These are phyloP conservation scores for Lichtheimia hyalospora DNA, from an alignment of 371 early-diverging fungal species.

Conservation along the genomic window DNA sequence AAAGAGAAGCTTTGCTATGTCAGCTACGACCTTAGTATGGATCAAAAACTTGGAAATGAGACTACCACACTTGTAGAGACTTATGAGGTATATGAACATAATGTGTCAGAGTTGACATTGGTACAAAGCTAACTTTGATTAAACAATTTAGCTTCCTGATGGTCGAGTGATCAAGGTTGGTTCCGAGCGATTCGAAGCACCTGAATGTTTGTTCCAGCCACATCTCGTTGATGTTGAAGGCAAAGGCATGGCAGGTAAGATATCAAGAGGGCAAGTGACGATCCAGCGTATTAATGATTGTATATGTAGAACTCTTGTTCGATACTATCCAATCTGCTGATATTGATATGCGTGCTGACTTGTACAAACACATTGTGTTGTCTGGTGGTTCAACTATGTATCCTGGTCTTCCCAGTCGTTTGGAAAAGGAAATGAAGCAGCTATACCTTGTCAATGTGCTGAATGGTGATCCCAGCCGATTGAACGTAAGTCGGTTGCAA, in stretches of 20 bases:
- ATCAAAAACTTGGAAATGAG: conserved; percentile 93
- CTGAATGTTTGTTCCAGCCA: conserved; percentile 98
- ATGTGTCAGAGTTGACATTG: background rate
- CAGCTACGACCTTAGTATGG: conserved; percentile 92
- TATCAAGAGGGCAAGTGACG: background rate
- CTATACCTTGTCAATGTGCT: conserved; percentile 88
- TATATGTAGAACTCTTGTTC: conserved; percentile 80
- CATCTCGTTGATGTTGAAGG: conserved; percentile 93
- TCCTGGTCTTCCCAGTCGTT: conserved; percentile 92
- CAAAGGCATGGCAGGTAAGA: conserved; percentile 87
- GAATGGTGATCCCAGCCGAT: conserved; percentile 79
- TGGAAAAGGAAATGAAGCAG: conserved; percentile 98
- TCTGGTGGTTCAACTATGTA: conserved; percentile 99
- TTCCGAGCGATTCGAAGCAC: conserved; percentile 96
- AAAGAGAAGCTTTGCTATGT: conserved; percentile 98
- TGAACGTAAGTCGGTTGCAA: conserved; percentile 61
- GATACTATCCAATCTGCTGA: conserved; percentile 90
- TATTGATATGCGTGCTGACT: conserved; percentile 89
- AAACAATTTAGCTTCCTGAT: conserved; percentile 78
- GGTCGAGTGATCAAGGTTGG: conserved; percentile 98
- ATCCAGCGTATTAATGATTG: background rate
- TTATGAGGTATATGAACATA: conserved; percentile 73
- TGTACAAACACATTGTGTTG: conserved; percentile 95
- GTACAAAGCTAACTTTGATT: background rate
- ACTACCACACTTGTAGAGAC: conserved; percentile 95